Percentiles rank a stretch among this genome's conserved stretches.
Evolutionary conservation across 768 basidiomycete genomes (phyloP).

Genomic region (Naganishia antarctica): DNA sequence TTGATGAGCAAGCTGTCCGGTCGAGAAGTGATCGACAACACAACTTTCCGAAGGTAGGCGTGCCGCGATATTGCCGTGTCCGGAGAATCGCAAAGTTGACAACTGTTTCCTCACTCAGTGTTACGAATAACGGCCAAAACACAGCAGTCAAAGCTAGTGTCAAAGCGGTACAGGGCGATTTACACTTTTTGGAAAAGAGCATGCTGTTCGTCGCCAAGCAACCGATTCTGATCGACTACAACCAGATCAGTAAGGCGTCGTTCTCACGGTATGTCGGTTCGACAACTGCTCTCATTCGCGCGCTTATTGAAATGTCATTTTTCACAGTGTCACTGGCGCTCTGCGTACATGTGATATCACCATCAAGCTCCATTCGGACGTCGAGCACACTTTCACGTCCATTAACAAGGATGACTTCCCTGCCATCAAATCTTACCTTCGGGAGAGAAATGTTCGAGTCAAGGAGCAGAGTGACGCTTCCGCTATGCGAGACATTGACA

Average conservation of each 20-base stretch:
- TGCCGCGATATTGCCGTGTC: neutral
- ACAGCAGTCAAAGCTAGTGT: constrained; percentile 80
- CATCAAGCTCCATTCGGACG: constrained; percentile 58
- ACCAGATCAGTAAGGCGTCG: constrained; percentile 79
- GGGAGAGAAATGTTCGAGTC: constrained; percentile 82
- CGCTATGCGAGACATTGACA: constrained; percentile 55
- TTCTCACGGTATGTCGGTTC: constrained; percentile 64
- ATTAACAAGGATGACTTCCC: constrained; percentile 95
- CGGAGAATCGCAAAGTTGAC: too few relatives aligned
- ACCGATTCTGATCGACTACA: constrained; percentile 81
- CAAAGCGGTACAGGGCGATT: constrained; percentile 92
- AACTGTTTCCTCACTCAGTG: neutral
- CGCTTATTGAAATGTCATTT: neutral
- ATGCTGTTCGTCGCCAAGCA: constrained; percentile 97
- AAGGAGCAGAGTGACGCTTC: constrained; percentile 96
- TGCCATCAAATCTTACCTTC: constrained; percentile 74
- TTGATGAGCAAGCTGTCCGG: constrained; percentile 62
- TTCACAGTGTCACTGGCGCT: constrained; percentile 68
- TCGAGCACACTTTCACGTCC: constrained; percentile 83
- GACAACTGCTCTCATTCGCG: neutral
- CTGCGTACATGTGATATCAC: constrained; percentile 49
- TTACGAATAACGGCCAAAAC: constrained; percentile 20
- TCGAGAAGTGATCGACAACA: constrained; percentile 15
- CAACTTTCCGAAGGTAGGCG: constrained; percentile 25
- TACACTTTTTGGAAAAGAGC: constrained; percentile 97